phyloP scores from a whole-genome alignment of 352 stramenopile species.

The Globisporangium sylvaticum region DNA sequence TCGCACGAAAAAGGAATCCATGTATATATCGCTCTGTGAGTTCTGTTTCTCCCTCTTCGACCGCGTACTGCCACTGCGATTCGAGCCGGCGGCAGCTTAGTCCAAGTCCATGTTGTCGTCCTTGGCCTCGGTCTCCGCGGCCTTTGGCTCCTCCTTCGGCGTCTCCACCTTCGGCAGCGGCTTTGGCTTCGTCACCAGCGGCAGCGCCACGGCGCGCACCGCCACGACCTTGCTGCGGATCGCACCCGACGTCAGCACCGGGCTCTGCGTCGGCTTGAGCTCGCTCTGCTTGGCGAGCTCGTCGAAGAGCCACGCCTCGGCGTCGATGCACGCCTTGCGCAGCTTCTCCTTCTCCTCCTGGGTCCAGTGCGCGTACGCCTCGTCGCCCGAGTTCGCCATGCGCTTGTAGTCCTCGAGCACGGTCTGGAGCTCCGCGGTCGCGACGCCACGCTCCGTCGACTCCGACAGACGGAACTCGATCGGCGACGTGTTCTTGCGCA shows the following conservation, averaged over 20 bases:
- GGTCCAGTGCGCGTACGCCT: conserved; percentile 94
- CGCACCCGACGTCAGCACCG: conserved; percentile 87
- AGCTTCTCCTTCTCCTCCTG: conserved; percentile 94
- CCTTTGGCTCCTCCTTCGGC: conserved; percentile 30
- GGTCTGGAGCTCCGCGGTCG: conserved; percentile 88
- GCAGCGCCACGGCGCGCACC: conserved; percentile 87
- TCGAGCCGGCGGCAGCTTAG: conserved; percentile 27
- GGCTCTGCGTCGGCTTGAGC: conserved; percentile 80
- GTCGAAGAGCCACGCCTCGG: conserved; percentile 95
- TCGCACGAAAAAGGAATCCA: conserved; percentile 7
- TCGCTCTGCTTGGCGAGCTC: conserved; percentile 93
- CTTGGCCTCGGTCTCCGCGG: conserved; percentile 38
- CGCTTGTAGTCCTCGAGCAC: conserved; percentile 94
- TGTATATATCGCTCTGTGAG: conserved; percentile 13
- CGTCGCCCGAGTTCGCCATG: conserved; percentile 92
- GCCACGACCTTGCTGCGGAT: conserved; percentile 90
- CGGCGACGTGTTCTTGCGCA: conserved; percentile 91
- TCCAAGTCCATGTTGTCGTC: conserved; percentile 87
- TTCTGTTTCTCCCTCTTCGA: not conserved
- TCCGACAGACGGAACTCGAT: conserved; percentile 93
- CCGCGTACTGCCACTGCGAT: not conserved
- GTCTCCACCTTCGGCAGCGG: conserved; percentile 78
- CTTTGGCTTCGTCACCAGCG: conserved; percentile 97
- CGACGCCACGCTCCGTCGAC: conserved; percentile 82
- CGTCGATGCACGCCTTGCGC: conserved; percentile 84